Base-by-base conservation (phyloP, 176 grass and related monocot genomes). In the Juncus effusus region DNA sequence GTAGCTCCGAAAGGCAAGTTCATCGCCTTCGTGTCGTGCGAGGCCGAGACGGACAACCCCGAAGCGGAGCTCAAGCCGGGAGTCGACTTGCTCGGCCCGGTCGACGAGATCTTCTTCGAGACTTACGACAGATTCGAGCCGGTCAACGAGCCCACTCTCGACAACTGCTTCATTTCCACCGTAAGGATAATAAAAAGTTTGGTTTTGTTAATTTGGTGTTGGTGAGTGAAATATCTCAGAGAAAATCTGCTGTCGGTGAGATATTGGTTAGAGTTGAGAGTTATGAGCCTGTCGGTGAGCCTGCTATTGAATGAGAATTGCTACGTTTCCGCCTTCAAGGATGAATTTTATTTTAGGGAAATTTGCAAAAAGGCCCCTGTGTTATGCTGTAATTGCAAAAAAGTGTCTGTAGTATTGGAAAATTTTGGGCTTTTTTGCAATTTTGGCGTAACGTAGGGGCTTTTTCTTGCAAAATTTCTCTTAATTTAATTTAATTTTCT, bases 1-100 rank as follows among this genome's bases (percentile, higher is more conserved):
- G 93, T 96, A 3, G 87, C 93, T 3, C 86, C 93, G 7, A 96
- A 96, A 71, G 93, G 87, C 56, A 96, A 91, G 55, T 96, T 82
- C 72, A 86, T 91, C 40, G 82, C 93, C 35, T 96, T 96, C 5
- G 93, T 96, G 28, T 96, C 88, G 2, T 79, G 87, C n/a, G 79
- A 96, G 83, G 93, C 93, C 38, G 93, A 96, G 70, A 89, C 70
- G 50, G 80, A 96, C n/a, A 83, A 88, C 41, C 82, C 85, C 40
- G 72, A 82, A 19, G 51, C 40, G 1, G 93, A 96, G 74, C 71
- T 96, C 6, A 91, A 89, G 51, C 82, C 82, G 11, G 93, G 93
- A 37, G 83, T 96, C 36, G 85, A 91, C 70, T 82, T 96, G 59
- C 82, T 96, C 50, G 93, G 88, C 36, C 72, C 77, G 60, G 85